These are phyloP conservation scores for Jackrogersella multiformis DNA, from an alignment of 495 filamentous ascomycete genomes.

Conservation along the genomic window DNA sequence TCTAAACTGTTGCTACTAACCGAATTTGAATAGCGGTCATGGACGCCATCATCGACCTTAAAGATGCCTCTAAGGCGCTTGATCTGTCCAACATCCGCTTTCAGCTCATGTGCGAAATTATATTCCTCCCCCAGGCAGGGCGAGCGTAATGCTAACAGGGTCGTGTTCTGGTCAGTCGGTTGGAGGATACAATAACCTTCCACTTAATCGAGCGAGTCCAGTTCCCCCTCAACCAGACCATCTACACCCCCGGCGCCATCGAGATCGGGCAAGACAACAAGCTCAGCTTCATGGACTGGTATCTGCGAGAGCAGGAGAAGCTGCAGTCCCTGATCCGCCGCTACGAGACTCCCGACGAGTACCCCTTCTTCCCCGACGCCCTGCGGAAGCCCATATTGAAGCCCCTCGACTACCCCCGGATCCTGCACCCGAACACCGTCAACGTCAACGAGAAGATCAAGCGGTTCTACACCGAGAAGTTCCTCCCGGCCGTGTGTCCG, in stretches of 20 bases:
- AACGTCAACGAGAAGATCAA: slow-evolving; percentile 92
- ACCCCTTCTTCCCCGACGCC: slow-evolving; percentile 92
- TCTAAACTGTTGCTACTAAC: too few relatives aligned
- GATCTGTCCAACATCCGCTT: slow-evolving; percentile 93
- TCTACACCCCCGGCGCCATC: slow-evolving; percentile 87
- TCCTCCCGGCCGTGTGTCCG: slow-evolving; percentile 84
- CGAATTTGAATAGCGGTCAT: slow-evolving; percentile 57
- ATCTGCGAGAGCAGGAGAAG: slow-evolving; percentile 86
- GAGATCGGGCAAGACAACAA: slow-evolving; percentile 65
- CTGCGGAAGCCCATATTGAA: slow-evolving; percentile 83
- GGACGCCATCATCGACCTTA: slow-evolving; percentile 91
- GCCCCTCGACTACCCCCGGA: slow-evolving; percentile 87
- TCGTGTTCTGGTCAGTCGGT: slow-evolving; percentile 67
- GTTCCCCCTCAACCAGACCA: slow-evolving; percentile 89
- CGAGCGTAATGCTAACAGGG: slow-evolving; percentile 12
- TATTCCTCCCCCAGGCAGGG: background rate
- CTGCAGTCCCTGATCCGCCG: slow-evolving; percentile 94
- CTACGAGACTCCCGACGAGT: slow-evolving; percentile 96
- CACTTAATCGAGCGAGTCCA: slow-evolving; percentile 98
- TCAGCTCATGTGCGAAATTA: slow-evolving; percentile 81
- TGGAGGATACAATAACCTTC: slow-evolving; percentile 99
- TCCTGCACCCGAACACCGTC: slow-evolving; percentile 91
- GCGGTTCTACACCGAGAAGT: slow-evolving; percentile 78
- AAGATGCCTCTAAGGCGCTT: slow-evolving; percentile 81
- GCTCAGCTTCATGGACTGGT: slow-evolving; percentile 92